phyloP scores from a whole-genome alignment of 1,139 yeast genomes.

The Suhomyces bribrorum region DNA sequence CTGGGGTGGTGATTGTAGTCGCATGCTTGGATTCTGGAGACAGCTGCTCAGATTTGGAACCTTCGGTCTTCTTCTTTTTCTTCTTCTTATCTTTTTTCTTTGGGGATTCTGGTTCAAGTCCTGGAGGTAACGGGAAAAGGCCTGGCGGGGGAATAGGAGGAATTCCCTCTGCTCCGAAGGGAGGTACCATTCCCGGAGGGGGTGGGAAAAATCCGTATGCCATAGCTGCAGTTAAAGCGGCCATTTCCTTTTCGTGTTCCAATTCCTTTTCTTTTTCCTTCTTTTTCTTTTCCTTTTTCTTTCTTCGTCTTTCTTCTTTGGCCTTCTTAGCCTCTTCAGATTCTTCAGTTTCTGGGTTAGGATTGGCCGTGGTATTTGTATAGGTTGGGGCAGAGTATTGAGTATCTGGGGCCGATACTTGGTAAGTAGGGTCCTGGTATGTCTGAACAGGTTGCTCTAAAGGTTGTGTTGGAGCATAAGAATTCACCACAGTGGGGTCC shows the following conservation, averaged over 20 bases:
- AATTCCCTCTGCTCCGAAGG: constrained; percentile 12
- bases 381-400: constrained; percentile 1
- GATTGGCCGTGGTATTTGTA: constrained; percentile 2
- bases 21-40: constrained; percentile 4
- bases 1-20: not conserved
- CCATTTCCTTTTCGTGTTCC: constrained; percentile 26
- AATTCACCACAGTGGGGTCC: not conserved
- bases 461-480: not conserved
- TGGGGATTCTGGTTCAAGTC: constrained; percentile 14
- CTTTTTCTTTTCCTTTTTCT: constrained; percentile 23
- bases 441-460: not conserved
- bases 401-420: constrained; percentile 4
- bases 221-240: constrained; percentile 20
- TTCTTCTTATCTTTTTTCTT: constrained; percentile 20
- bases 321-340: constrained; percentile 16
- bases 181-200: constrained; percentile 12
- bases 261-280: constrained; percentile 18
- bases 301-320: constrained; percentile 20
- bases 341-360: constrained; percentile 6
- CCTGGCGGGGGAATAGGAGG: constrained; percentile 18
- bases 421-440: not conserved
- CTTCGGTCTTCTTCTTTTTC: constrained; percentile 13
- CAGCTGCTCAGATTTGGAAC: constrained; percentile 4
- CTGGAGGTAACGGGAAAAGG: constrained; percentile 14
- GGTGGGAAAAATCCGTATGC: constrained; percentile 15